Conservation (phyloP, 352 stramenopile species). For the Phytophthora kernoviae region DNA sequence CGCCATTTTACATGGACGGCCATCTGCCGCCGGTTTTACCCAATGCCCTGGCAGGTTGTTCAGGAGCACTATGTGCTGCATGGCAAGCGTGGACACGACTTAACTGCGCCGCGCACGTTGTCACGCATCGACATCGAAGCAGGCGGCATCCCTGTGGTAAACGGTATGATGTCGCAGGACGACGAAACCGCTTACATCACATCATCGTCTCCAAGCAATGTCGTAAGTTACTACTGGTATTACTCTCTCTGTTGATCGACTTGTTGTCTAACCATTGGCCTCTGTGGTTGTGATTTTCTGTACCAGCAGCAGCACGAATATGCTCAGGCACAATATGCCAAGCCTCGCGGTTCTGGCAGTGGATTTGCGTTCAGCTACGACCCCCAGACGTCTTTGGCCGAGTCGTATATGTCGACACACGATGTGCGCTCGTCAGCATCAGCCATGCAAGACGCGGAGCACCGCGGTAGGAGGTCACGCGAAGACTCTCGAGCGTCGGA, state of each 20-base stretch:
- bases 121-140: slow-evolving; percentile 62
- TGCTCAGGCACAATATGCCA: slow-evolving; percentile 25
- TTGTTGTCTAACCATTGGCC: slow-evolving; percentile 13
- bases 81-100: slow-evolving; percentile 32
- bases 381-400: slow-evolving; percentile 73
- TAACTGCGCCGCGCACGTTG: slow-evolving; percentile 4
- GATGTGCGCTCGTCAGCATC: slow-evolving; percentile 58
- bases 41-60: slow-evolving; percentile 79
- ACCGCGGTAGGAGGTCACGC: slow-evolving; percentile 61
- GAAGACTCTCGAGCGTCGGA: slow-evolving; percentile 78
- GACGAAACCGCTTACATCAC: slow-evolving; percentile 50
- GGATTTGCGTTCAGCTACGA: slow-evolving; percentile 88
- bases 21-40: slow-evolving; percentile 78
- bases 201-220: slow-evolving; percentile 38
- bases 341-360: slow-evolving; percentile 68
- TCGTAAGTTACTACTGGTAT: slow-evolving; percentile 20
- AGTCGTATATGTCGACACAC: slow-evolving; percentile 82
- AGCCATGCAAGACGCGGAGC: slow-evolving; percentile 69
- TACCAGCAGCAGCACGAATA: slow-evolving; percentile 28
- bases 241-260: background rate
- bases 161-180: slow-evolving; percentile 35
- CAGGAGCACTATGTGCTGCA: slow-evolving; percentile 74
- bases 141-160: slow-evolving; percentile 49
- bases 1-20: slow-evolving; percentile 76
- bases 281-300: slow-evolving; percentile 3